A percentile compares a stretch with the other conserved stretches of the same genome.
Conservation (phyloP, 495 filamentous ascomycete genomes). For the Aspergillus leporis region DNA sequence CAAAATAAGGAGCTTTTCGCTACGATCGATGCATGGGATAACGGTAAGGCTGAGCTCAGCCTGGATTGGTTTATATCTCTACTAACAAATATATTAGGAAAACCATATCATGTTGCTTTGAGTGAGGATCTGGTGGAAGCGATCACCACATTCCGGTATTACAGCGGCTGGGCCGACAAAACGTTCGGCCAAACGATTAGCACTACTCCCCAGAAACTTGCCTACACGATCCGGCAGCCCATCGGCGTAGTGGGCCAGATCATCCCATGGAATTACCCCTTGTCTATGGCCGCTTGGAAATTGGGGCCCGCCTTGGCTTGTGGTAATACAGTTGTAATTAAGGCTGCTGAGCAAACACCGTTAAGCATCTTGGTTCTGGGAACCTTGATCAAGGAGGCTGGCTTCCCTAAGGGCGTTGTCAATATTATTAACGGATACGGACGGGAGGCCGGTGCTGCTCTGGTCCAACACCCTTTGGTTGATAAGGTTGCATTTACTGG, state of each 20-base stretch:
- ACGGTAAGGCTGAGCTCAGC: slow-evolving; percentile 50
- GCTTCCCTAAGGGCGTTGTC: slow-evolving; percentile 90
- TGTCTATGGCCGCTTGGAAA: slow-evolving; percentile 91
- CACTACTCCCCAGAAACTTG: slow-evolving; percentile 74
- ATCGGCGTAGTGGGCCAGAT: slow-evolving; percentile 90
- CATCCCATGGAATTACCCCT: slow-evolving; percentile 90
- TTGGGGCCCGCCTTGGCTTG: slow-evolving; percentile 82
- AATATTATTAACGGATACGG: slow-evolving; percentile 88
- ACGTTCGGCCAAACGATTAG: slow-evolving; percentile 87
- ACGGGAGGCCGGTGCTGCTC: slow-evolving; percentile 71
- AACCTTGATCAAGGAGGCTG: slow-evolving; percentile 77
- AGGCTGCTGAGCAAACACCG: slow-evolving; percentile 90
- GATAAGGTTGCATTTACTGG: slow-evolving; percentile 96
- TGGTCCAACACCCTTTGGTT: slow-evolving; percentile 71
- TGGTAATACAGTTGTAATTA: slow-evolving; percentile 85
- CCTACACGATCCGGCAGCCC: slow-evolving; percentile 86
- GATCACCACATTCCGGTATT: slow-evolving; percentile 72
- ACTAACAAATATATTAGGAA: slow-evolving; percentile 39
- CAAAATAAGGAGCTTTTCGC: slow-evolving; percentile 71
- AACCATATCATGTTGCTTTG: slow-evolving; percentile 74
- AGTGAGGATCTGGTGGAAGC: slow-evolving; percentile 74
- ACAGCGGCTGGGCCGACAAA: slow-evolving; percentile 91
- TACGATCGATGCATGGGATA: slow-evolving; percentile 94
- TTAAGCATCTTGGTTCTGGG: slow-evolving; percentile 79
- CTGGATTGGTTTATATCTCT: background rate